Evolutionary conservation across 2,329 filamentous ascomycete genomes (phyloP), one percentile per base, ranked within the genome.

Genomic region (Cercospora citrullina): DNA sequence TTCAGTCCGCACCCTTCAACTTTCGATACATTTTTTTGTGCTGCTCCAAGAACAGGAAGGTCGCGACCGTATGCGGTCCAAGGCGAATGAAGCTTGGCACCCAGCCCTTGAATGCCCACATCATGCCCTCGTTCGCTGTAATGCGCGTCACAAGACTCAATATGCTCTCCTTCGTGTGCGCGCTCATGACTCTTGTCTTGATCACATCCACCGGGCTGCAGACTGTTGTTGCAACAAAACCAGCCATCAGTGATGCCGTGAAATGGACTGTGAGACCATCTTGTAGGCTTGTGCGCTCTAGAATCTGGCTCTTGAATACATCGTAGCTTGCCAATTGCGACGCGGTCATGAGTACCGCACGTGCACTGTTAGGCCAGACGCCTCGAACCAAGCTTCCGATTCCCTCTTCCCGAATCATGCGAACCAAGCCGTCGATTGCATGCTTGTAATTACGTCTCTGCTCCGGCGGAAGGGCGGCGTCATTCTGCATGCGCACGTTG

Each of bases 401-500:
- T 3, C 95, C 95, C 81, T 99, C 95, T 72, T 93, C 89, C 65
- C 90, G 87, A n/a, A 90, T 86, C 92, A 98, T 97, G 72, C 92
- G 89, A 28, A 91, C 81, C 75, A 98, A 84, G 30, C 95, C 95
- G 77, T 98, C 90, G 59, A 97, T 79, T 3, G 94, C 95, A 79
- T 98, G 87, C 71, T 89, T 90, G 83, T 99, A 99, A 80, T 96
- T 95, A 66, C 94, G 87, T 59, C 92, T 89, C 76, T 96, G 84
- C 5, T 86, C 85, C 0, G 82, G 76, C 0, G 93, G 91, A 1
- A 97, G 87, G 0, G 93, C 89, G 2, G 91, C 90, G 75, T 91
- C 95, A 81, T 96, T 92, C 82, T 99, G 95, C 95, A 99, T 99
- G 72, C 95, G 92, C 60, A 99, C 95, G 81, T 99, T 99, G 76